These are phyloP conservation scores for Eutrema heterophyllum DNA, from an alignment of 345 rosid species.

Conservation along the genomic window DNA sequence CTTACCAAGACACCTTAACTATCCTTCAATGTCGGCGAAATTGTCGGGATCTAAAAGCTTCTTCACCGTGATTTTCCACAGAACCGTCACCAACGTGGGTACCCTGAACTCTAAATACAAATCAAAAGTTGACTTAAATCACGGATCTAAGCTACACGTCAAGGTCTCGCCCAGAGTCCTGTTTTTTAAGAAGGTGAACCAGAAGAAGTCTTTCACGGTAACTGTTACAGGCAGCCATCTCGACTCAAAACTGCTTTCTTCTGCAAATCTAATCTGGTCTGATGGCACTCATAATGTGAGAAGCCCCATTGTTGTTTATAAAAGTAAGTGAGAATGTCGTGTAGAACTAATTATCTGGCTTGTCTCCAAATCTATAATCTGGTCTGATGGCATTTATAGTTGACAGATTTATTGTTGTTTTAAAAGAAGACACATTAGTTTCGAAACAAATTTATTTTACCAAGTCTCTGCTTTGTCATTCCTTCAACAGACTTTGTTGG, in stretches of 20 bases:
- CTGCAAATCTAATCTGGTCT: slow-evolving; percentile 33
- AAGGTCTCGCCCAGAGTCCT: slow-evolving; percentile 37
- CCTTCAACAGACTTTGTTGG: neutral
- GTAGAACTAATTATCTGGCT: neutral
- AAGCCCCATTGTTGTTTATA: slow-evolving; percentile 32
- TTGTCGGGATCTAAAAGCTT: neutral
- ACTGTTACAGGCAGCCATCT: slow-evolving; percentile 22
- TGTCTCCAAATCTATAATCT: neutral
- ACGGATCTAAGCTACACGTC: slow-evolving; percentile 11
- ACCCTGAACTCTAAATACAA: slow-evolving; percentile 39
- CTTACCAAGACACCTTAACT: slow-evolving; percentile 15
- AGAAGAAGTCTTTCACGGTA: slow-evolving; percentile 41
- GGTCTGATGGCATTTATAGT: neutral
- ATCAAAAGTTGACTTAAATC: slow-evolving; percentile 1
- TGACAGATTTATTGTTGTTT: too few species aligned
- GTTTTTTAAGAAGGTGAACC: slow-evolving; percentile 27
- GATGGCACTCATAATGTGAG: slow-evolving; percentile 33
- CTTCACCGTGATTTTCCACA: slow-evolving; percentile 25
- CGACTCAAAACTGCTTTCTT: neutral
- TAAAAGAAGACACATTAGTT: neutral
- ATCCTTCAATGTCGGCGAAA: slow-evolving; percentile 14
- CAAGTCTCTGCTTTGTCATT: neutral
- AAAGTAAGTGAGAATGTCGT: neutral
- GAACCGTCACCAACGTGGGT: slow-evolving; percentile 64
- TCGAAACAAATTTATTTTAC: neutral